Percentiles rank a stretch among this genome's conserved stretches.
Evolutionary conservation across 345 rosid genomes (phyloP).

Genomic region (Eucalyptus pauciflora): DNA sequence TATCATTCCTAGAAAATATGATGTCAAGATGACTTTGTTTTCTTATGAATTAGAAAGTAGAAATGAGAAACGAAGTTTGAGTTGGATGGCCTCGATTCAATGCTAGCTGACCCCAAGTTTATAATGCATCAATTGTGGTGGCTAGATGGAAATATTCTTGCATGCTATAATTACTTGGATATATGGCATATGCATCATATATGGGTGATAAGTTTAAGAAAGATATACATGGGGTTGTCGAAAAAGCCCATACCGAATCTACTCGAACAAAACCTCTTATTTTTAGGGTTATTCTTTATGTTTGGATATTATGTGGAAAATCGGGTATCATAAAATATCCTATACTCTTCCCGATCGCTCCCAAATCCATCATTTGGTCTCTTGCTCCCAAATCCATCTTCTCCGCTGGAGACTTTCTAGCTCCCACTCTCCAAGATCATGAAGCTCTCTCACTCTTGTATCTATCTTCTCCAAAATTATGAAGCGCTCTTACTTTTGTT

Average conservation of each 20-base stretch:
- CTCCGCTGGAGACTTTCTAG: accelerated
- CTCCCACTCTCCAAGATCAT: too few relatives aligned
- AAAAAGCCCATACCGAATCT: accelerated
- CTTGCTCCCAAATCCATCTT: not conserved
- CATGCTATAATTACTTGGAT: not conserved
- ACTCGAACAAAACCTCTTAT: not conserved
- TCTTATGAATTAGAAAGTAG: not conserved
- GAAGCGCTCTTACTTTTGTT: too few relatives aligned
- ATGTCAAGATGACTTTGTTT: too few relatives aligned
- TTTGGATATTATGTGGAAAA: too few relatives aligned
- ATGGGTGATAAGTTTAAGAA: too few relatives aligned
- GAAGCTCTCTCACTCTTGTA: not conserved
- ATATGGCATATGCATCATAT: not conserved
- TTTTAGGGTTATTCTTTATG: accelerated
- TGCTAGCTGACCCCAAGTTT: not conserved
- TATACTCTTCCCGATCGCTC: not conserved
- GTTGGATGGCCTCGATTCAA: not conserved
- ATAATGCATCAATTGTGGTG: not conserved
- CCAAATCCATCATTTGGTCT: not conserved
- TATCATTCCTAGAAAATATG: too few relatives aligned
- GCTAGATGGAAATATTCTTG: not conserved
- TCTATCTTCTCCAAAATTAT: too few relatives aligned
- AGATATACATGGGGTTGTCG: not conserved
- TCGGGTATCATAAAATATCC: too few relatives aligned
- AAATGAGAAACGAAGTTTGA: not conserved